Percentiles rank a stretch among this genome's conserved stretches.
Evolutionary conservation across 306 rosid species (phyloP).

Genomic region (Comarum palustre): DNA sequence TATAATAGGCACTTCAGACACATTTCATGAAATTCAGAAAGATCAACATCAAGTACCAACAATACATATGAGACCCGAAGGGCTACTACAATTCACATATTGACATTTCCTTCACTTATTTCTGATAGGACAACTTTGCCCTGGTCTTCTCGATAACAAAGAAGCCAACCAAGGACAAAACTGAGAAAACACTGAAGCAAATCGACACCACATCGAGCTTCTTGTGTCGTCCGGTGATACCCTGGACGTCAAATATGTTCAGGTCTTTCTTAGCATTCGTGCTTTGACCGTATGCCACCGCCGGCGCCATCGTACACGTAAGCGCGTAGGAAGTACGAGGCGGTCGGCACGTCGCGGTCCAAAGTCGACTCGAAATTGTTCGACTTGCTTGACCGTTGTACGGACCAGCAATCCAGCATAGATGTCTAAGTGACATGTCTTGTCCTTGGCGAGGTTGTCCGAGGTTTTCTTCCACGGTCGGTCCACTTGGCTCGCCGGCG

Average conservation of each 20-base stretch:
- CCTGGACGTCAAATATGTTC: conserved; percentile 51
- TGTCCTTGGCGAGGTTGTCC: too few species aligned
- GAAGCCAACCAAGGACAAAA: conserved; percentile 52
- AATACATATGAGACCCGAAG: too few species aligned
- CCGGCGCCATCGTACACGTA: conserved; percentile 11
- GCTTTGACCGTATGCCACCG: conserved; percentile 67
- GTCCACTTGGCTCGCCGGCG: too few species aligned
- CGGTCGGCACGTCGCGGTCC: too few species aligned
- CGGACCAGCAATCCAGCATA: too few species aligned
- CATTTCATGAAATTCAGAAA: background rate
- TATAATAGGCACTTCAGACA: background rate
- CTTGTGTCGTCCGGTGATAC: conserved; percentile 71
- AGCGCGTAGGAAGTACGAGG: too few species aligned
- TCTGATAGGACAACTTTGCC: conserved; percentile 30
- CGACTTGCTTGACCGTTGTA: too few species aligned
- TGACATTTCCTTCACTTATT: background rate
- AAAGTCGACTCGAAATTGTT: too few species aligned
- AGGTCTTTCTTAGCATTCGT: conserved; percentile 34
- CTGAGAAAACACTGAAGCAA: conserved; percentile 83
- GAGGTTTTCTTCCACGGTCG: too few species aligned
- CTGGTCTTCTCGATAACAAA: conserved; percentile 62
- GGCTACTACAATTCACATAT: too few species aligned
- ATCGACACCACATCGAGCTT: conserved; percentile 61
- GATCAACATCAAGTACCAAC: background rate
- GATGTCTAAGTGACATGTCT: too few species aligned